These are phyloP conservation scores for Byssoonygena ceratinophila DNA, from an alignment of 2,329 filamentous ascomycete species.

Conservation along the genomic window DNA sequence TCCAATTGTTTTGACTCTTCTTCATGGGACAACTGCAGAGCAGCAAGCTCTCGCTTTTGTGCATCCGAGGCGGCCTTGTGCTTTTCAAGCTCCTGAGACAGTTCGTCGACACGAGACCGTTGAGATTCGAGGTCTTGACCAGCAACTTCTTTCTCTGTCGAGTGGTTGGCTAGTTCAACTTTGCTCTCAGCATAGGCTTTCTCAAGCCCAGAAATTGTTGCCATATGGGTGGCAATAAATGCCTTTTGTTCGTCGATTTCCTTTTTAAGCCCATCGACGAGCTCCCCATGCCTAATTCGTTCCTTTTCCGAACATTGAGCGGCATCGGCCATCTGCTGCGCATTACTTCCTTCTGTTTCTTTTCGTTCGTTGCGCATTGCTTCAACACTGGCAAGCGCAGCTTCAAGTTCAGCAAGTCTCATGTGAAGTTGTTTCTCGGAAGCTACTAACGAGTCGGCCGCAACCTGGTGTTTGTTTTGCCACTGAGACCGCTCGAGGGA, in stretches of 20 bases:
- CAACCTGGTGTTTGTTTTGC: constrained; percentile 64
- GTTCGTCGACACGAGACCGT: constrained; percentile 40
- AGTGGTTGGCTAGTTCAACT: constrained; percentile 56
- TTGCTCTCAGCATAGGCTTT: constrained; percentile 56
- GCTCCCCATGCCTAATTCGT: constrained; percentile 48
- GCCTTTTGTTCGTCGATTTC: constrained; percentile 75
- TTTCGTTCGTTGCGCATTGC: constrained; percentile 36
- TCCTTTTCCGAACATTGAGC: constrained; percentile 42
- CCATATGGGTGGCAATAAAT: constrained; percentile 56
- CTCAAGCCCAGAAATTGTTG: constrained; percentile 64
- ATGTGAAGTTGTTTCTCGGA: constrained; percentile 62
- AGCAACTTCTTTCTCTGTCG: constrained; percentile 48
- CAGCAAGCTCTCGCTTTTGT: constrained; percentile 45
- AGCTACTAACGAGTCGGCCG: constrained; percentile 58
- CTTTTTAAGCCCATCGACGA: constrained; percentile 53
- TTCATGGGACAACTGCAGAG: constrained; percentile 45
- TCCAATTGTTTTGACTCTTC: constrained; percentile 34
- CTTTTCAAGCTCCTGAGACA: constrained; percentile 47
- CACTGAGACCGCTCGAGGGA: constrained; percentile 46
- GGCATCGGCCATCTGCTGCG: constrained; percentile 29
- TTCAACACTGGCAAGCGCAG: constrained; percentile 47
- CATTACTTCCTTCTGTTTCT: constrained; percentile 22
- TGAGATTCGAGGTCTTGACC: constrained; percentile 40
- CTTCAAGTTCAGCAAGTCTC: constrained; percentile 64
- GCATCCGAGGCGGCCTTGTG: constrained; percentile 47